These are phyloP conservation scores for Alternaria arbusti DNA, from an alignment of 2,329 filamentous ascomycete species.

Conservation along the genomic window DNA sequence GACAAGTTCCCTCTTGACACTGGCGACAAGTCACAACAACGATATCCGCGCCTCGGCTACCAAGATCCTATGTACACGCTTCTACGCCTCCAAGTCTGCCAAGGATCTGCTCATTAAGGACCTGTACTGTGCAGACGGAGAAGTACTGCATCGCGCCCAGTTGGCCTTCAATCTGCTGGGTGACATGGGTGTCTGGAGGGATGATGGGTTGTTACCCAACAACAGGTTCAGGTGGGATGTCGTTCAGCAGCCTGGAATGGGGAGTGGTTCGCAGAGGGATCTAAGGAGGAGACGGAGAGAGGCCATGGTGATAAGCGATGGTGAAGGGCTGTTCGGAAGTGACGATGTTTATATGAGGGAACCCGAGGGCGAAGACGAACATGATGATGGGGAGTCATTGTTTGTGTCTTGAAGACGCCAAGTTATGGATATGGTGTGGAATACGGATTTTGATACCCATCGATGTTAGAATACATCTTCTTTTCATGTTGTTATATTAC, in stretches of 20 bases:
- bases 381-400: not conserved
- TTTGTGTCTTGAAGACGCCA: not conserved
- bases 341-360: constrained; percentile 76
- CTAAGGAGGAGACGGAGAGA: constrained; percentile 79
- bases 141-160: constrained; percentile 27
- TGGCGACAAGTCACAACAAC: constrained; percentile 51
- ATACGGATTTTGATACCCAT: not conserved
- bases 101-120: constrained; percentile 32
- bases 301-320: constrained; percentile 89
- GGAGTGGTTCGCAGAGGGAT: constrained; percentile 68
- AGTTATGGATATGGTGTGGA: not conserved
- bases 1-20: constrained; percentile 48
- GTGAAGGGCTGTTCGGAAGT: constrained; percentile 73
- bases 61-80: constrained; percentile 47
- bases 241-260: not conserved
- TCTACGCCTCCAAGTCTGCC: constrained; percentile 31
- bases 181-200: constrained; percentile 28
- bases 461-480: not conserved
- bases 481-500: not conserved
- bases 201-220: constrained; percentile 8
- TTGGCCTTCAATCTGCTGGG: constrained; percentile 37
- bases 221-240: not conserved
- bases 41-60: constrained; percentile 51
- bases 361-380: constrained; percentile 19
- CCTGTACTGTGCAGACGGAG: constrained; percentile 25